Evolutionary conservation across 371 early-diverging fungal genomes (phyloP).

Genomic region (Lichtheimia corymbifera): DNA sequence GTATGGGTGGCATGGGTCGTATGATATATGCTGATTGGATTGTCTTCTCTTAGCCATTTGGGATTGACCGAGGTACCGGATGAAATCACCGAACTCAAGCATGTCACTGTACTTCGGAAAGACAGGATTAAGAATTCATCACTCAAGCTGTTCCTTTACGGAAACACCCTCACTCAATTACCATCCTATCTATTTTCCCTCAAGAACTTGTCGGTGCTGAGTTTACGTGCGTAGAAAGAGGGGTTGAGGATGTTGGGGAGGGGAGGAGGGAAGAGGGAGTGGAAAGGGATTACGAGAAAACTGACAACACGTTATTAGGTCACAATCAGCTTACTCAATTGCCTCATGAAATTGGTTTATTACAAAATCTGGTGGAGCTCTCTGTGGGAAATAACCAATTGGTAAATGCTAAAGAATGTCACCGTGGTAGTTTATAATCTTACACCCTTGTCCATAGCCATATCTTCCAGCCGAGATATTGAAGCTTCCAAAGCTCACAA

Average conservation of each 20-base stretch:
- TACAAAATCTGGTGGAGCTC: constrained; percentile 57
- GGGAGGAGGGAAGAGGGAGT: neutral
- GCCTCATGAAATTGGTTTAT: constrained; percentile 59
- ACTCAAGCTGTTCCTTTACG: constrained; percentile 53
- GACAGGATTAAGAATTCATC: constrained; percentile 46
- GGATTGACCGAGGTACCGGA: constrained; percentile 53
- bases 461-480: constrained; percentile 39
- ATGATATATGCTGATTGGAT: constrained; percentile 7
- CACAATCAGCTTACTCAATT: constrained; percentile 46
- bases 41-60: constrained; percentile 34
- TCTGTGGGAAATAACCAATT: constrained; percentile 60
- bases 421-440: neutral
- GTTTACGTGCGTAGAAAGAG: constrained; percentile 42
- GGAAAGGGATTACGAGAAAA: no score
- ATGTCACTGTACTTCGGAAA: constrained; percentile 51
- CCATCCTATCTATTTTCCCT: constrained; percentile 47
- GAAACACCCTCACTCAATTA: constrained; percentile 39
- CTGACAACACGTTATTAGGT: constrained; percentile 28
- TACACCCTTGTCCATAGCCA: constrained; percentile 15
- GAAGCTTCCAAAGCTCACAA: constrained; percentile 23
- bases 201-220: constrained; percentile 56
- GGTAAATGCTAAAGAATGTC: constrained; percentile 28
- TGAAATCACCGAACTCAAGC: constrained; percentile 52
- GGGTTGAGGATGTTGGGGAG: no score
- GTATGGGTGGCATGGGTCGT: neutral